Evolutionary conservation across 164 flowering plant species (phyloP).

Genomic region (Sextonia rubra): DNA sequence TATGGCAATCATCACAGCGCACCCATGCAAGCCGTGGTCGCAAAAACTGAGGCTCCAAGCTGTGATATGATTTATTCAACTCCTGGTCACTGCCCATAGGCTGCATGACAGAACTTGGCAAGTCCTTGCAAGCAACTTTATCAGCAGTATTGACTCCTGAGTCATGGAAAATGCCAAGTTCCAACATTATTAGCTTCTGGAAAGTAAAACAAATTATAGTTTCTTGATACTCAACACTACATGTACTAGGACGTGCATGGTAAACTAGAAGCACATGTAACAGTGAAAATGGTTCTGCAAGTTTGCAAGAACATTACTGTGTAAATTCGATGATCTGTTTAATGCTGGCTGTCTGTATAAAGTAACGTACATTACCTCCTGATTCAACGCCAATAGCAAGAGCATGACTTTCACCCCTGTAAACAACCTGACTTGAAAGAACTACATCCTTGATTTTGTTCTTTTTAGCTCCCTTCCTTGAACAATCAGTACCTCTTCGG

Average conservation of each 20-base stretch:
- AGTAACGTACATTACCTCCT: conserved; percentile 18
- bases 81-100: conserved; percentile 2
- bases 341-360: conserved; percentile 4
- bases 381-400: conserved; percentile 10
- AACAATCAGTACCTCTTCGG: conserved; percentile 23
- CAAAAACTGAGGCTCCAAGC: conserved; percentile 19
- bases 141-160: conserved; percentile 16
- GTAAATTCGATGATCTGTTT: conserved; percentile 1
- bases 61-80: conserved; percentile 6
- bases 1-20: conserved; percentile 79
- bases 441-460: conserved; percentile 24
- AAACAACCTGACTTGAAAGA: conserved; percentile 8
- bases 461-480: conserved; percentile 21
- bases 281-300: not conserved
- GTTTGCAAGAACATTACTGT: conserved; percentile 8
- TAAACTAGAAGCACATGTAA: not conserved
- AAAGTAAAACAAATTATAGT: conserved; percentile 7
- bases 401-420: conserved; percentile 16
- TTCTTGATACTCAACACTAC: not conserved
- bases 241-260: not conserved
- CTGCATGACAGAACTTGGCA: conserved; percentile 18
- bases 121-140: conserved; percentile 14
- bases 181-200: conserved; percentile 21
- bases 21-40: conserved; percentile 76
- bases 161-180: conserved; percentile 14